Base-by-base conservation (phyloP, 306 rosid genomes). In the Citrullus mucosospermus region DNA sequence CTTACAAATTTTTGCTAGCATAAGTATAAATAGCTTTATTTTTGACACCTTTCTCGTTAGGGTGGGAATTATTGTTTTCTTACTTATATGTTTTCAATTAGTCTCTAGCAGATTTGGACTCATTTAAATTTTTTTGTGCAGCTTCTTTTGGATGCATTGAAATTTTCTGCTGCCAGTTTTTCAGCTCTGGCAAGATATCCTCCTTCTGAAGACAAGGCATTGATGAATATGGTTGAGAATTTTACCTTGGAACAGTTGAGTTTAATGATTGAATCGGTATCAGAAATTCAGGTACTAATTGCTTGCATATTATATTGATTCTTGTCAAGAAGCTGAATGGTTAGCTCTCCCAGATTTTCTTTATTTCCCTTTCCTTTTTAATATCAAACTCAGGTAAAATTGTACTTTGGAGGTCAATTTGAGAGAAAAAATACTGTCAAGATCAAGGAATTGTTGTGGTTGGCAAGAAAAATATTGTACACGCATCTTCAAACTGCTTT, bases 71-170 rank as follows among this genome's bases (percentile, higher is more conserved):
- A 65, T 32, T 53, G 9, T 78, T 44, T 75, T 48, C 57, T 82
- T 55, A 62, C 57, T 75, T 81, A 25, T 36, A 36, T n/a, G 41
- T 17, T 22, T 54, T 34, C 17, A 58, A 76, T 83, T 61, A 81
- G 81, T 36, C 43, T 56, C 63, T 65, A 75, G 53, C 63, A 79
- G 84, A 43, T 75, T 65, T 75, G 82, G 60, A 78, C 58, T 25
- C 34, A 18, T 55, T 48, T 75, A 62, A 73, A 80, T 84, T 73
- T 55, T 67, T 30, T 61, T 84, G 41, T 83, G 88, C 93, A 95
- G 98, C 90, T 95, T 77, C 95, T 95, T 73, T 76, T 81, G 86
- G 89, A 89, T 70, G 74, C 88, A 77, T 79, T 88, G 79, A 91
- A 84, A 57, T 90, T 89, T 90, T 89, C 89, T 76, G 85, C 88